Evolutionary conservation across 2,329 filamentous ascomycete species (phyloP).

Genomic region (Neopestalotiopsis rosae): DNA sequence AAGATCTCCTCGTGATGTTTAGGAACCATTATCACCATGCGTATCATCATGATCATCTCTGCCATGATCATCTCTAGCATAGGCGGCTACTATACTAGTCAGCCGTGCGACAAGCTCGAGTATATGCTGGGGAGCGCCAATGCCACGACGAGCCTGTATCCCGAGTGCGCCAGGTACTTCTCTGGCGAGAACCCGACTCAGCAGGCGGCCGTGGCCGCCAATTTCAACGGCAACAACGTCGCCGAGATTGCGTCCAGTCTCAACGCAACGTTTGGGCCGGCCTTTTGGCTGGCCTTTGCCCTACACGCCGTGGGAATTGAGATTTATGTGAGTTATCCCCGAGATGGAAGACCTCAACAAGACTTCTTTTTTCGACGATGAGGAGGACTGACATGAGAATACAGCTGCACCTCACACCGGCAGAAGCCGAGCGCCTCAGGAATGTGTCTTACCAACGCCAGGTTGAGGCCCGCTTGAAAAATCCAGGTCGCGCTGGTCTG

Average conservation of each 20-base stretch:
- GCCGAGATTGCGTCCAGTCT: conserved; percentile 47
- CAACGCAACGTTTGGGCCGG: conserved; percentile 55
- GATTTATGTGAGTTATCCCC: conserved; percentile 46
- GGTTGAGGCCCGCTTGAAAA: conserved; percentile 55
- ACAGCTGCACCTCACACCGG: conserved; percentile 58
- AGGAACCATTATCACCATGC: conserved; percentile 57
- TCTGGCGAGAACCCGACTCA: conserved; percentile 32
- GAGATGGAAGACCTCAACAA: background rate
- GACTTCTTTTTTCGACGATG: conserved; percentile 21
- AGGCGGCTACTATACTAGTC: conserved; percentile 31
- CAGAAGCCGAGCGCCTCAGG: conserved; percentile 57
- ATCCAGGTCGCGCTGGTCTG: conserved; percentile 53
- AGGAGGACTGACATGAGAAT: conserved; percentile 15
- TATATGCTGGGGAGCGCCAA: conserved; percentile 40
- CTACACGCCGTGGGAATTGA: conserved; percentile 57
- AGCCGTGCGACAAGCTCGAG: conserved; percentile 55
- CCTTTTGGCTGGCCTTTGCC: conserved; percentile 56
- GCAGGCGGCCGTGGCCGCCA: conserved; percentile 38
- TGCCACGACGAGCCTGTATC: conserved; percentile 43
- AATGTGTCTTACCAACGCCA: conserved; percentile 62
- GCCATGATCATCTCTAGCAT: conserved; percentile 42
- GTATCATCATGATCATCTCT: conserved; percentile 51
- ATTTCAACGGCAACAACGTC: conserved; percentile 36
- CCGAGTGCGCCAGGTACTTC: conserved; percentile 48
- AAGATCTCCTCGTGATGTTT: background rate